A percentile compares a stretch with the other conserved stretches of the same genome.
Evolutionary conservation across 768 basidiomycete species (phyloP).

Genomic region (Amanita subjunquillea): DNA sequence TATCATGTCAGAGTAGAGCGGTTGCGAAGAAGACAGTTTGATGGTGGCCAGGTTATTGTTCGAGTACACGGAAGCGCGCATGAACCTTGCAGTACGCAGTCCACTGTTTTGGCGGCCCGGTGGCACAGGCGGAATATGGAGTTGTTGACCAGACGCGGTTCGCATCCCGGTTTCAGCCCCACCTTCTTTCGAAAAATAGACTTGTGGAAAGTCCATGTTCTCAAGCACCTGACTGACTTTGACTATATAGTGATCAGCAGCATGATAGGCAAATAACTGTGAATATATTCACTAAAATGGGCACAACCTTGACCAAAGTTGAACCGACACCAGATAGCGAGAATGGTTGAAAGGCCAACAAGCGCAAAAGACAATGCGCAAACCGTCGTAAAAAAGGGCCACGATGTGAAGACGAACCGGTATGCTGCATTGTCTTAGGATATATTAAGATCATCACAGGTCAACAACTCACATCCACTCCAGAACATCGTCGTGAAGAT

Average conservation of each 20-base stretch:
- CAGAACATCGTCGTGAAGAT: slow-evolving; percentile 33
- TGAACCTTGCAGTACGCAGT: background rate
- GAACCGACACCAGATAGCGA: slow-evolving; percentile 38
- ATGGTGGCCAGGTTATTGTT: background rate
- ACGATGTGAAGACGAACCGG: slow-evolving; percentile 29
- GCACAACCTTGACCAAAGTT: slow-evolving; percentile 47
- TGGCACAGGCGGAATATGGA: background rate
- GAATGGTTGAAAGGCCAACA: slow-evolving; percentile 25
- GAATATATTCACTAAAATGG: slow-evolving; percentile 34
- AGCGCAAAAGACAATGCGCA: slow-evolving; percentile 32
- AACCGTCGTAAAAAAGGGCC: slow-evolving; percentile 40
- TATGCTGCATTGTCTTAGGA: slow-evolving; percentile 20
- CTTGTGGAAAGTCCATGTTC: slow-evolving; percentile 32
- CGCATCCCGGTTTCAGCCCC: slow-evolving; percentile 10
- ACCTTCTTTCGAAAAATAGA: slow-evolving; percentile 23
- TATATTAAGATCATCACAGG: background rate
- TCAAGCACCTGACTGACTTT: slow-evolving; percentile 29
- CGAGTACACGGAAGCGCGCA: slow-evolving; percentile 4
- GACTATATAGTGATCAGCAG: slow-evolving; percentile 15
- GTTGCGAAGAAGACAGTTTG: slow-evolving; percentile 1
- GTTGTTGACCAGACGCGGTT: background rate
- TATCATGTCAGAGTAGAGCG: slow-evolving; percentile 3
- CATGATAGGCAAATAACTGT: background rate
- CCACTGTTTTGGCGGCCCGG: no score
- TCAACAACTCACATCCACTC: slow-evolving; percentile 24